phyloP scores from a whole-genome alignment of 257 asterid species.

The Przewalskia tangutica region DNA sequence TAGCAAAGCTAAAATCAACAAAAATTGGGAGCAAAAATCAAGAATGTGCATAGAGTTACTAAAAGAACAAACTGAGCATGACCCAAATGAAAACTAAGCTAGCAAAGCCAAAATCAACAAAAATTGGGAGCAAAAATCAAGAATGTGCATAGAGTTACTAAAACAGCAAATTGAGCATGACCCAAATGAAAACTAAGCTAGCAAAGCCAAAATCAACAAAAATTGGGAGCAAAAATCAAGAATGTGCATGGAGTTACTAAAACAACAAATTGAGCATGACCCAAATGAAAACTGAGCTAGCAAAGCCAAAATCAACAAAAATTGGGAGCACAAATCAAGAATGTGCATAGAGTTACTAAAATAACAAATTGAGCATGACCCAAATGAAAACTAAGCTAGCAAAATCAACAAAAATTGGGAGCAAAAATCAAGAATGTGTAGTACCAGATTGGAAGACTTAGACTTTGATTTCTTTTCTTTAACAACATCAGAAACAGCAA shows the following conservation, averaged over 20 bases:
- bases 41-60: background rate
- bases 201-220: background rate
- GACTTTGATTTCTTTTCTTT: constrained; percentile 64
- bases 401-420: background rate
- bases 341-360: background rate
- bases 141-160: no score
- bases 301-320: no score
- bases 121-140: no score
- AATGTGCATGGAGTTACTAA: constrained; percentile 1
- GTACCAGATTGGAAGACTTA: constrained; percentile 49
- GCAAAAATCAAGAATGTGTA: background rate
- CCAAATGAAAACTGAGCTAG: background rate
- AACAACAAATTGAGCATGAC: no score
- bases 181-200: background rate
- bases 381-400: background rate
- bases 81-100: background rate
- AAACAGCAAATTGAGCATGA: no score
- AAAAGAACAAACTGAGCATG: background rate
- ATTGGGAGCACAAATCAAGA: background rate
- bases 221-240: background rate
- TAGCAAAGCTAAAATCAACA: background rate
- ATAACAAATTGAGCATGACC: no score
- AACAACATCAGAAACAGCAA: constrained; percentile 65
- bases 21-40: background rate
- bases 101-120: no score